These are phyloP conservation scores for Capsicum baccatum DNA, from an alignment of 257 asterid genomes.

Conservation along the genomic window DNA sequence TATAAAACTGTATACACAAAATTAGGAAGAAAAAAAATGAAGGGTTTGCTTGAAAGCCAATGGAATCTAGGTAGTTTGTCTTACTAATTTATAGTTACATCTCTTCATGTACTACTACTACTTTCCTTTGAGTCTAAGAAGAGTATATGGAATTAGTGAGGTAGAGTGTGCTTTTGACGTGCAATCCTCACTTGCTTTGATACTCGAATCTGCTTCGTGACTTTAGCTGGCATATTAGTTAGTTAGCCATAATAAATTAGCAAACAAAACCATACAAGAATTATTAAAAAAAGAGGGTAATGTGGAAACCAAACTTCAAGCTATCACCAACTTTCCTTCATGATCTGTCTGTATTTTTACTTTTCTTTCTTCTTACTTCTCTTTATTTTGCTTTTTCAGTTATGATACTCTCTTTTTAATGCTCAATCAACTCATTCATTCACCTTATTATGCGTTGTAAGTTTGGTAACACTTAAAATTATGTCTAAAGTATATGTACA, in stretches of 20 bases:
- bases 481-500: not conserved
- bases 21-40: conserved; percentile 39
- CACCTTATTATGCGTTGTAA: not conserved
- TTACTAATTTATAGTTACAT: conserved; percentile 28
- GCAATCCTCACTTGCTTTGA: conserved; percentile 56
- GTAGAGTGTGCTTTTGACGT: conserved; percentile 66
- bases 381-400: conserved; percentile 11
- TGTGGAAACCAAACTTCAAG: conserved; percentile 33
- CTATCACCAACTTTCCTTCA: conserved; percentile 38
- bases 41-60: conserved; percentile 76
- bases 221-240: conserved; percentile 50
- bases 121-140: conserved; percentile 63
- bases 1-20: conserved; percentile 20
- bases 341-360: conserved; percentile 27
- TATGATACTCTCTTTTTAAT: conserved; percentile 24
- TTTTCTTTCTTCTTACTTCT: conserved; percentile 24
- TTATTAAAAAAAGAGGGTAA: not conserved
- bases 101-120: conserved; percentile 30
- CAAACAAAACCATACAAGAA: not conserved
- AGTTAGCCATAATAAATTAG: not conserved
- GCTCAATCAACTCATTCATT: not conserved
- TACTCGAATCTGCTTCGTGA: conserved; percentile 51
- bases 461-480: not conserved
- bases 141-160: conserved; percentile 51
- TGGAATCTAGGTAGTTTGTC: conserved; percentile 54